Evolutionary conservation across 345 rosid species (phyloP).

Genomic region (Carallia pectinifolia): DNA sequence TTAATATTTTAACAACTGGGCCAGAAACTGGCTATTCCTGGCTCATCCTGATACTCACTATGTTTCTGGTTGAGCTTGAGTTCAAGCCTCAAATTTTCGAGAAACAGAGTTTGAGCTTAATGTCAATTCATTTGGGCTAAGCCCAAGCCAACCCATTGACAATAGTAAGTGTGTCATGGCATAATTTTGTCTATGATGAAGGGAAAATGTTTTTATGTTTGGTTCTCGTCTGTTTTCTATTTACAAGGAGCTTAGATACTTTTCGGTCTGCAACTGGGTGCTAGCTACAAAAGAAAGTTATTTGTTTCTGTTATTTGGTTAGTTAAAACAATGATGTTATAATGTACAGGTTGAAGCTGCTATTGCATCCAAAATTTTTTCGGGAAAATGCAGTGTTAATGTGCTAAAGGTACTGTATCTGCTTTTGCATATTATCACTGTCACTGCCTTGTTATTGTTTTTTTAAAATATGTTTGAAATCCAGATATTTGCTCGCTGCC

Average conservation of each 20-base stretch:
- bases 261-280: background rate
- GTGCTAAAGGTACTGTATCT: conserved; percentile 53
- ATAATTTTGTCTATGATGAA: background rate
- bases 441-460: conserved; percentile 11
- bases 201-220: background rate
- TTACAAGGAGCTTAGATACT: background rate
- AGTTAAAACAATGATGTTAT: background rate
- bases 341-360: conserved; percentile 65
- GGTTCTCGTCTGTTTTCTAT: background rate
- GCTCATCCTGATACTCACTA: too few species aligned
- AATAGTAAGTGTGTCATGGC: too few species aligned
- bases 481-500: conserved; percentile 75
- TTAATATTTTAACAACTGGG: too few species aligned
- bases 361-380: conserved; percentile 60
- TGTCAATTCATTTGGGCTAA: too few species aligned
- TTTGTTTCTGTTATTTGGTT: background rate
- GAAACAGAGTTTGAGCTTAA: too few species aligned
- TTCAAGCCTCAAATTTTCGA: too few species aligned
- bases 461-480: conserved; percentile 15
- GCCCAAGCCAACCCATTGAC: too few species aligned
- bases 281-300: conserved; percentile 3
- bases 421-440: background rate
- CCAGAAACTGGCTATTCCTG: too few species aligned
- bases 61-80: too few species aligned
- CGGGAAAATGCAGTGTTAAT: conserved; percentile 50